Evolutionary conservation across 2,329 filamentous ascomycete genomes (phyloP).

Genomic region (Phoma herbarum): DNA sequence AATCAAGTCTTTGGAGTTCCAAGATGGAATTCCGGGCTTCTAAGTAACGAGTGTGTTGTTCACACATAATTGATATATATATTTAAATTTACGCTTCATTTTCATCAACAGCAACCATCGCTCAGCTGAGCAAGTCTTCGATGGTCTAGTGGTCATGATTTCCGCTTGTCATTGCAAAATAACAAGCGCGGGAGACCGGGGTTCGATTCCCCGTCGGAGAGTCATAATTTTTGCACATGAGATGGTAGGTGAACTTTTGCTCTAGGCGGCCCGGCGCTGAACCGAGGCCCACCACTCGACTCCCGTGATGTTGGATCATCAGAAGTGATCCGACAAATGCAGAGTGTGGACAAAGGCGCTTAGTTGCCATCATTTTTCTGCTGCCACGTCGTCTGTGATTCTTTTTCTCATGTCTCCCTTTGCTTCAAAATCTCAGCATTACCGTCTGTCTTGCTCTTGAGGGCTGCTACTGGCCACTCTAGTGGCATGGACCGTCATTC

Average conservation of each 20-base stretch:
- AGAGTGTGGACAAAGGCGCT: not conserved
- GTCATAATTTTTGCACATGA: not conserved
- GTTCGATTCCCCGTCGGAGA: conserved; percentile 26
- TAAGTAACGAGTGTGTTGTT: too few species aligned
- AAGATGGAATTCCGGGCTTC: too few species aligned
- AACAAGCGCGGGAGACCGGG: conserved; percentile 14
- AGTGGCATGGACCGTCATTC: not conserved
- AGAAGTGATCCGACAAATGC: not conserved
- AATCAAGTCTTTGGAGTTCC: too few species aligned
- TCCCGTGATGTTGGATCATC: not conserved
- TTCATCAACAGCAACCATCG: not conserved
- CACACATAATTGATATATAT: too few species aligned
- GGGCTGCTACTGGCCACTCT: not conserved
- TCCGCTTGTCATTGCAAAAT: conserved; percentile 17
- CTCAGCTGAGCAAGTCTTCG: not conserved
- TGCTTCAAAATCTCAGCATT: not conserved
- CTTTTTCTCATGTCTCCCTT: not conserved
- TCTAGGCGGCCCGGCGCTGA: too few species aligned
- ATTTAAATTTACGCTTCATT: too few species aligned
- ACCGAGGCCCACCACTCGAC: not conserved
- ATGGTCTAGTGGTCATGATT: conserved; percentile 24
- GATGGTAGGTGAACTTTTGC: not conserved
- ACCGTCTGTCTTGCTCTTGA: not conserved
- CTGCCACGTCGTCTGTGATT: not conserved
- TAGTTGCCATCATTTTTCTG: not conserved